Percentiles rank a stretch among this genome's conserved stretches.
phyloP scores from a whole-genome alignment of 805 yeast genomes.

The Jamesozyma lodderae region DNA sequence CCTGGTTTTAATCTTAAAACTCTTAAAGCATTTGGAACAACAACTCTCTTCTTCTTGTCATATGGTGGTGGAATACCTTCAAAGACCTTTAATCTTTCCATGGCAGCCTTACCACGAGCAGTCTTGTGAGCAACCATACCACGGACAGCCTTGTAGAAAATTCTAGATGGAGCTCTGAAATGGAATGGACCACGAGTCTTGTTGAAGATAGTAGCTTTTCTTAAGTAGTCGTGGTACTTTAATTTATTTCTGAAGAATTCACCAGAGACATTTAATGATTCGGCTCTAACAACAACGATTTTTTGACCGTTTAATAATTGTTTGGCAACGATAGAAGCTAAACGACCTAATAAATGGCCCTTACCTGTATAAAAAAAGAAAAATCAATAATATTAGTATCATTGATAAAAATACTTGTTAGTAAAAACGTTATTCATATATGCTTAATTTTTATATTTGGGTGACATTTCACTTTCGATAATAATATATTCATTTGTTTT shows the following conservation, averaged over 20 bases:
- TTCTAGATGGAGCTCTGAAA: conserved; percentile 99
- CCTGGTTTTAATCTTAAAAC: conserved; percentile 99
- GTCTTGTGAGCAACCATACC: conserved; percentile 99
- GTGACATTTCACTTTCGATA: no score
- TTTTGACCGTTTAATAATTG: conserved; percentile 97
- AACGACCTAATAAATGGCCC: conserved; percentile 99
- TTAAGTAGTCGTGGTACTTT: conserved; percentile 99
- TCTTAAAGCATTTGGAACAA: conserved; percentile 99
- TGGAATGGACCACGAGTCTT: conserved; percentile 99
- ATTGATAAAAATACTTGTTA: conserved; percentile 6
- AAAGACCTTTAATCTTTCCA: conserved; percentile 97
- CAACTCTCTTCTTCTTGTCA: conserved; percentile 99
- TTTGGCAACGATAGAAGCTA: conserved; percentile 97
- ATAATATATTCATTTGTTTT: no score
- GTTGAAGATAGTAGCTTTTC: conserved; percentile 99
- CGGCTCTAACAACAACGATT: conserved; percentile 95
- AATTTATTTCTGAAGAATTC: conserved; percentile 99
- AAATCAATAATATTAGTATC: no score
- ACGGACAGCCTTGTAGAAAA: conserved; percentile 98
- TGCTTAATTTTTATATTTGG: neutral
- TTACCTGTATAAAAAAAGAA: conserved; percentile 53
- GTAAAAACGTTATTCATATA: no score
- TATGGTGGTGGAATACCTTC: conserved; percentile 99
- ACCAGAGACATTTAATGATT: conserved; percentile 97
- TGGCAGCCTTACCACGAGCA: conserved; percentile 99